Base-by-base conservation (phyloP, 2,329 filamentous ascomycete species). In the Diaporthe sp. region DNA sequence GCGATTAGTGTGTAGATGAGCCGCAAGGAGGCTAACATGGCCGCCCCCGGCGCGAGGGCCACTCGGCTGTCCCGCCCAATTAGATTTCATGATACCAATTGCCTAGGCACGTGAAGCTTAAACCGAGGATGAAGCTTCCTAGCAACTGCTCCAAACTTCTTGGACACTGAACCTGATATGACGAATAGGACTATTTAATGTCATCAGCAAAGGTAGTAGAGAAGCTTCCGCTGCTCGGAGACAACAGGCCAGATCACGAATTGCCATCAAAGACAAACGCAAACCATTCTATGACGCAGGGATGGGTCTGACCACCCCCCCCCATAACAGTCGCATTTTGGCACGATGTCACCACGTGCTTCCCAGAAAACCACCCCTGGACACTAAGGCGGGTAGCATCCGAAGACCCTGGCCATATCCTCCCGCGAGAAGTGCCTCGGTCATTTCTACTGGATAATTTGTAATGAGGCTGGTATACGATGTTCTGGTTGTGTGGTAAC, bases 1-100 rank as follows among this genome's bases (percentile, higher is more conserved):
- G 73, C 75, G 22, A 73, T 50, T 4, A n/a, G n/a, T n/a, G n/a
- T n/a, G n/a, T n/a, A 72, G 35, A 30, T 76, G 73, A 15, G 44
- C 30, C 30, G 70, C 32, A 3, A 73, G n/a, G 2, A 50, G 30
- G 35, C 30, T 73, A 35, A 75, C 32, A 35, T 73, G 74, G 22
- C 59, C 15, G 19, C 44, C 22, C 35, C 39, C 37, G 27, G 19
- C 19, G 30, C 63, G 44, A 37, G 44, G 44, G 4, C 17, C 19
- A n/a, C 30, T 37, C 9, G 22, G 27, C 2, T 37, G 22, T 27
- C 44, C 7, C 19, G 8, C 37, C 22, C 6, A 15, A 3, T 1
- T n/a, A n/a, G n/a, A 27, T 25, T 66, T 51, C 44, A 66, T 66
- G 8, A 6, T 50, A 13, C 12, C 5, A 15, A 65, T 6, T 35